These are phyloP conservation scores for Thielaviopsis cerberus DNA, from an alignment of 2,329 filamentous ascomycete species.

Conservation along the genomic window DNA sequence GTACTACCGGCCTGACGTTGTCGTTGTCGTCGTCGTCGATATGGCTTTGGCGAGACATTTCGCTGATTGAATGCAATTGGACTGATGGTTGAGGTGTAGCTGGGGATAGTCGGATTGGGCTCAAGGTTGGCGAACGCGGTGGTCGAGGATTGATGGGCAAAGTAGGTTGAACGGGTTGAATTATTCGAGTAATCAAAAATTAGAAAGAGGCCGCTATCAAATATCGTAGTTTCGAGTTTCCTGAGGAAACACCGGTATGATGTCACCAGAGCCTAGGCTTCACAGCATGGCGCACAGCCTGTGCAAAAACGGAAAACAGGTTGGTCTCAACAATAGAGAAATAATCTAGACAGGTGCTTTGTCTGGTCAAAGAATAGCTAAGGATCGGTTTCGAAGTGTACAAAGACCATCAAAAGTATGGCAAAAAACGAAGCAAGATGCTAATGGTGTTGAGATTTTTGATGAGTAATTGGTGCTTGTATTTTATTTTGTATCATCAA, in stretches of 20 bases:
- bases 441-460: neutral
- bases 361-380: neutral
- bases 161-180: too few relatives aligned
- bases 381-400: neutral
- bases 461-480: neutral
- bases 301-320: neutral
- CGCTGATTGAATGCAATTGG: neutral
- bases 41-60: neutral
- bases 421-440: neutral
- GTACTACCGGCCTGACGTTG: constrained; percentile 9
- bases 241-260: neutral
- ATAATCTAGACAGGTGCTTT: neutral
- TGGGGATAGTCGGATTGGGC: neutral
- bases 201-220: neutral
- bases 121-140: neutral
- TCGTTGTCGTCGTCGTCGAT: neutral
- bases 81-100: neutral
- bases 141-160: neutral
- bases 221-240: neutral
- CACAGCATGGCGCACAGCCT: neutral
- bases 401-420: neutral
- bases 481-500: neutral
- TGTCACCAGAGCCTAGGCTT: neutral
- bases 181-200: neutral
- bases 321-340: neutral